Evolutionary conservation across 1,139 yeast species (phyloP).

Genomic region (Debaryomyces nepalensis): DNA sequence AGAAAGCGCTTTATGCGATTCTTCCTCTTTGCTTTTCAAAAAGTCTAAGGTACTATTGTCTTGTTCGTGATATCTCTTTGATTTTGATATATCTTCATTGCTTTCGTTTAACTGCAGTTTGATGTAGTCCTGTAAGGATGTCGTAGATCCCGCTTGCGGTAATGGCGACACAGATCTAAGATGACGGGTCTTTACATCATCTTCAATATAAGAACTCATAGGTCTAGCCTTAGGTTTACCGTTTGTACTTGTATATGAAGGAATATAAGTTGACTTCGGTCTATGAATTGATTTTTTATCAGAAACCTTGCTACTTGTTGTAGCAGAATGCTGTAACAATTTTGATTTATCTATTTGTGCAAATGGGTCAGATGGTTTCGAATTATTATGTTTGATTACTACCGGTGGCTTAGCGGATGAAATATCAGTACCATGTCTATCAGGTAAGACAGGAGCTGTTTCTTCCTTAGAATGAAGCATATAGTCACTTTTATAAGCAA

Average conservation of each 20-base stretch:
- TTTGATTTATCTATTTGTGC: conserved; percentile 44
- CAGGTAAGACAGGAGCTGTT: conserved; percentile 12
- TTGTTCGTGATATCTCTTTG: conserved; percentile 25
- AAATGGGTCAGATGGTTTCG: conserved; percentile 37
- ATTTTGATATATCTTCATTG: conserved; percentile 24
- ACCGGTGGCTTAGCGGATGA: conserved; percentile 9
- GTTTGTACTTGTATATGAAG: conserved; percentile 10
- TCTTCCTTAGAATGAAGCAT: conserved; percentile 4
- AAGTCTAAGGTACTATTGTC: conserved; percentile 53
- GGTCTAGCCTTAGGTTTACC: conserved; percentile 14
- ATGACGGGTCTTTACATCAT: conserved; percentile 5
- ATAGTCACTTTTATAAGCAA: not conserved
- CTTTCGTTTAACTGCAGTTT: conserved; percentile 38
- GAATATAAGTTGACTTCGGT: conserved; percentile 27
- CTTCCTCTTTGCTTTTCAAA: conserved; percentile 54
- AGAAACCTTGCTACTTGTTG: conserved; percentile 10
- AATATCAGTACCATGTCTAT: conserved; percentile 1
- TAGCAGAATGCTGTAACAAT: conserved; percentile 19
- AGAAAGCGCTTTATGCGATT: conserved; percentile 16
- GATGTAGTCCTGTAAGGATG: conserved; percentile 41
- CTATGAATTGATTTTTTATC: conserved; percentile 18
- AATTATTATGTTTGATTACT: conserved; percentile 1
- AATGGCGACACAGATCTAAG: not conserved
- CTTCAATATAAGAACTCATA: conserved; percentile 17
- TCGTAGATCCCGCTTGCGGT: conserved; percentile 23